Percentiles rank a stretch among this genome's conserved stretches.
These are phyloP conservation scores for Monosporascus sp. DNA, from an alignment of 2,329 filamentous ascomycete genomes.

Conservation along the genomic window DNA sequence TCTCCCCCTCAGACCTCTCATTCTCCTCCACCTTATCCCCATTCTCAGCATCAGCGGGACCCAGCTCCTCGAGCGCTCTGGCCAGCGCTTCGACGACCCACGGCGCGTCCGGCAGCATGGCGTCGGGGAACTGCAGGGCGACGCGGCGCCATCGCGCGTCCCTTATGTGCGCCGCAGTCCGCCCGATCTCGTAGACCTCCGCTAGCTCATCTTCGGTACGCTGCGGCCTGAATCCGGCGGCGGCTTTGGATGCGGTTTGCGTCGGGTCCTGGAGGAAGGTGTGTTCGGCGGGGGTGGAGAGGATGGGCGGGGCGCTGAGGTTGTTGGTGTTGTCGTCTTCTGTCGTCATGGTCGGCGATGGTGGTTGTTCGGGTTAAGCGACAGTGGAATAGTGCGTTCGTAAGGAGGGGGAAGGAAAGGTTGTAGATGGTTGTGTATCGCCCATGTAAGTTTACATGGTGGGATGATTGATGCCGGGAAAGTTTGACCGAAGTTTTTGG, in stretches of 20 bases:
- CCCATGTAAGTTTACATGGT: background rate
- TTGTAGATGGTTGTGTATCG: background rate
- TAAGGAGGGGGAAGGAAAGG: no score
- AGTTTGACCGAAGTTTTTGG: background rate
- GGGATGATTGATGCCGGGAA: background rate
- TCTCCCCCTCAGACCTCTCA: conserved; percentile 1
- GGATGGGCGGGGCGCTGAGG: conserved; percentile 49
- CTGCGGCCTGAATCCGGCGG: conserved; percentile 24
- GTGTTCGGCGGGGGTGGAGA: conserved; percentile 59
- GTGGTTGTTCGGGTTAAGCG: background rate
- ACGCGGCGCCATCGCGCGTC: conserved; percentile 67
- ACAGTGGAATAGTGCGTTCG: background rate
- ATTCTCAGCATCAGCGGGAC: conserved; percentile 1
- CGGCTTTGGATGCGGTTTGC: conserved; percentile 17
- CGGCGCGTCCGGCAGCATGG: conserved; percentile 82
- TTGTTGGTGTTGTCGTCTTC: conserved; percentile 25
- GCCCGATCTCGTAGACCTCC: conserved; percentile 76
- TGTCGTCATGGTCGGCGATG: conserved; percentile 28
- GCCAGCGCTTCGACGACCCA: conserved; percentile 65
- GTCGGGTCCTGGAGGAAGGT: conserved; percentile 47
- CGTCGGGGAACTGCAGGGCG: conserved; percentile 92
- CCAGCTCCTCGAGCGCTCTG: conserved; percentile 23
- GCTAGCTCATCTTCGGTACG: conserved; percentile 62
- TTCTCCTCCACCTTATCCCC: conserved; percentile 4
- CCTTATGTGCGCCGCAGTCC: conserved; percentile 73